These are phyloP conservation scores for Luzula sylvatica DNA, from an alignment of 176 grass and related monocot genomes.

Conservation along the genomic window DNA sequence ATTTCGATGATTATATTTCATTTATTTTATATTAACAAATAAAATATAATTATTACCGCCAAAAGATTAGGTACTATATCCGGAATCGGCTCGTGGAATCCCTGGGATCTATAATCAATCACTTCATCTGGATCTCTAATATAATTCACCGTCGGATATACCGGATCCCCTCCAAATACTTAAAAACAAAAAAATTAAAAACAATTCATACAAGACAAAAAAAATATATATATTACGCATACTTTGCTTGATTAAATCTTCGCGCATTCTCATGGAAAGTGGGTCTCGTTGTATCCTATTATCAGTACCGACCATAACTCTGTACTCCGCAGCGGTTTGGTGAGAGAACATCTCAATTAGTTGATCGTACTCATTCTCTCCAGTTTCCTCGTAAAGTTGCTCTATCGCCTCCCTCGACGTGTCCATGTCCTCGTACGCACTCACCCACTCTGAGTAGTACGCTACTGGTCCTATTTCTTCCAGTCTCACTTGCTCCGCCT, in stretches of 20 bases:
- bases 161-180: slow-evolving; percentile 98
- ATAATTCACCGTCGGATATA: slow-evolving; percentile 97
- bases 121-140: slow-evolving; percentile 77
- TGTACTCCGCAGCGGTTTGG: slow-evolving; percentile 79
- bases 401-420: slow-evolving; percentile 62
- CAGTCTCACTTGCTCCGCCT: slow-evolving; percentile 55
- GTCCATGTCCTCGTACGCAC: slow-evolving; percentile 65
- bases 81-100: slow-evolving; percentile 86
- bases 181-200: slow-evolving; percentile 21
- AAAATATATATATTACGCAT: slow-evolving; percentile 4
- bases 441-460: slow-evolving; percentile 97
- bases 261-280: slow-evolving; percentile 77
- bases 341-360: slow-evolving; percentile 81
- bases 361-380: slow-evolving; percentile 69
- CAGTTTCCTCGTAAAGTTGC: slow-evolving; percentile 79
- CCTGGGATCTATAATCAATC: slow-evolving; percentile 65
- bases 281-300: slow-evolving; percentile 64
- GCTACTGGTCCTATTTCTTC: slow-evolving; percentile 83
- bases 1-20: too few species aligned
- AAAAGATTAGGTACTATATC: slow-evolving; percentile 69
- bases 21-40: too few species aligned
- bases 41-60: slow-evolving; percentile 53
- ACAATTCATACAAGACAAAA: background rate
- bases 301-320: slow-evolving; percentile 87
- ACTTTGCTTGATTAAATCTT: slow-evolving; percentile 92